Conservation (phyloP, 768 basidiomycete species). For the Amylocystis lapponica region DNA sequence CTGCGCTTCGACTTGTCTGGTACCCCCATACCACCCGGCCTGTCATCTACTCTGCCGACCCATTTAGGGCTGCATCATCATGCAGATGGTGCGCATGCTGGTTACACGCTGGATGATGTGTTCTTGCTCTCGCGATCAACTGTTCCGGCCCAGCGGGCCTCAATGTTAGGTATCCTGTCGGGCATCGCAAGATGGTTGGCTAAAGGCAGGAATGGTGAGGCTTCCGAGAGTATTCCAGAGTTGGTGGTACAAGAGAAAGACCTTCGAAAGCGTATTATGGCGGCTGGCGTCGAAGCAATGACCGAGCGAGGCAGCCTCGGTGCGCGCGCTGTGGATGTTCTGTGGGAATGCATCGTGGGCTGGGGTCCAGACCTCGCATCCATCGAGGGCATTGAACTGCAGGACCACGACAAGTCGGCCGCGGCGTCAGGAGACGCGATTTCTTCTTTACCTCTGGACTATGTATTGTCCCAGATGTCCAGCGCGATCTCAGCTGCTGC, state of each 20-base stretch:
- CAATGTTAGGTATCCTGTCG: conserved; percentile 71
- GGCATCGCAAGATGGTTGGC: conserved; percentile 42
- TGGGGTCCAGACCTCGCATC: conserved; percentile 41
- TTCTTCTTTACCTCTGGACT: conserved; percentile 33
- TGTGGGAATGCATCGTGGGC: conserved; percentile 70
- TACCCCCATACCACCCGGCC: conserved; percentile 48
- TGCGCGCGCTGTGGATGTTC: conserved; percentile 58
- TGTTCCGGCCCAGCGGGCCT: conserved; percentile 76
- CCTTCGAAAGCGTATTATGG: conserved; percentile 57
- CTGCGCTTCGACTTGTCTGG: conserved; percentile 71
- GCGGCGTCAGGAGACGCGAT: conserved; percentile 24
- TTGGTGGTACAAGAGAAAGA: conserved; percentile 33
- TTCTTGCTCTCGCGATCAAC: conserved; percentile 76
- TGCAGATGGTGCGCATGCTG: conserved; percentile 71
- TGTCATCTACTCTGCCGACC: conserved; percentile 61
- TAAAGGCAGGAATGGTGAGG: conserved; percentile 22
- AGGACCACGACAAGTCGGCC: conserved; percentile 7
- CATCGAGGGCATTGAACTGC: conserved; percentile 44
- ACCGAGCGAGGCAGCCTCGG: conserved; percentile 62
- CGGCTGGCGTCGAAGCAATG: conserved; percentile 62
- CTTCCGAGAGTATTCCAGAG: conserved; percentile 28
- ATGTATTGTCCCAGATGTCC: conserved; percentile 47
- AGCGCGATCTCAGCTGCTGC: conserved; percentile 34
- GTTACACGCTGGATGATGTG: conserved; percentile 85
- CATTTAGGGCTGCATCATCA: conserved; percentile 91